Evolutionary conservation across 2,329 filamentous ascomycete species (phyloP).

Genomic region (Colletotrichum acutatum): DNA sequence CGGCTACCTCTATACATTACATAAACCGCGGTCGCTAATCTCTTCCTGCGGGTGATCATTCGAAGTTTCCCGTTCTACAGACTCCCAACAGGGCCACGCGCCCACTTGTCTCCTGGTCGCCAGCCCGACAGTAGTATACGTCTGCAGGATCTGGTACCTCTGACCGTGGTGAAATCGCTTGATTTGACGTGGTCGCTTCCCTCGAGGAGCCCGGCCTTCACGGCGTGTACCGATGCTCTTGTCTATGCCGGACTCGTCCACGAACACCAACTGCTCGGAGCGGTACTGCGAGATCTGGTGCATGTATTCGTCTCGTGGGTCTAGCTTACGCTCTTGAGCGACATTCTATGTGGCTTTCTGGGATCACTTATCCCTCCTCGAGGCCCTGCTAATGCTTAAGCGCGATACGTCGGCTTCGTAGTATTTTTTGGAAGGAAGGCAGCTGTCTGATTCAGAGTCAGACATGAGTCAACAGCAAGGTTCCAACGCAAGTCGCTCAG

Average conservation of each 20-base stretch:
- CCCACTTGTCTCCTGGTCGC: too few species aligned
- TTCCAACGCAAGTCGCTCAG: conserved; percentile 38
- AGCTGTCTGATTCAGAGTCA: neutral
- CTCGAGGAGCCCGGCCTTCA: conserved; percentile 48
- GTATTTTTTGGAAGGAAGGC: neutral
- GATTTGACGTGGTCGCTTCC: conserved; percentile 42
- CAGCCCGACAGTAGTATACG: too few species aligned
- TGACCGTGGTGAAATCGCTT: conserved; percentile 38
- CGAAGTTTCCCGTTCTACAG: too few species aligned
- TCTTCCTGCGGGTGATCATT: too few species aligned
- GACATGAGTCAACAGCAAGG: neutral
- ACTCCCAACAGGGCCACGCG: too few species aligned
- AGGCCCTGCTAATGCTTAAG: conserved; percentile 1
- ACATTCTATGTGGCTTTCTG: conserved; percentile 13
- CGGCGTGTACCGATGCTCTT: conserved; percentile 47
- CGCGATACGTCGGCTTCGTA: conserved; percentile 8
- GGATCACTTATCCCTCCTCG: neutral
- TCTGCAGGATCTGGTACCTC: conserved; percentile 41
- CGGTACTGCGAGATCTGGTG: conserved; percentile 44
- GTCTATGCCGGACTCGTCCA: conserved; percentile 51
- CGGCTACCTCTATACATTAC: too few species aligned
- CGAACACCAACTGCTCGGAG: conserved; percentile 48
- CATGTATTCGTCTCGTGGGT: conserved; percentile 49
- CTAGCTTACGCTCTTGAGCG: conserved; percentile 13
- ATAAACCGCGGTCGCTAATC: too few species aligned